These are phyloP conservation scores for Pseudogymnoascus sp. DNA, from an alignment of 2,329 filamentous ascomycete species.

Conservation along the genomic window DNA sequence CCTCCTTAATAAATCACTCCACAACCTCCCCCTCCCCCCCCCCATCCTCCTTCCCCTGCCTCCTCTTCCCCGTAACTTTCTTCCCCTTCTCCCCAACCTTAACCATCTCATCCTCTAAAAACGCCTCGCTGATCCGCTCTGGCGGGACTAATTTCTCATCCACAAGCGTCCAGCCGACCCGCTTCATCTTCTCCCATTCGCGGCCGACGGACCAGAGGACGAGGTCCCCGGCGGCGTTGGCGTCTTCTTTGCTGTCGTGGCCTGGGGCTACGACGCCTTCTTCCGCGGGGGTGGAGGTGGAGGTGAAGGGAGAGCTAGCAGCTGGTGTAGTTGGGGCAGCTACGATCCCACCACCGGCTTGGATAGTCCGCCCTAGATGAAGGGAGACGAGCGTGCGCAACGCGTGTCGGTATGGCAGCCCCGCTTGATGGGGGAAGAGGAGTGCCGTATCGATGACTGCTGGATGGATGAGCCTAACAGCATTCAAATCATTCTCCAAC, in stretches of 20 bases:
- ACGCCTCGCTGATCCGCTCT: background rate
- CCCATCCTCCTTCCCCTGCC: background rate
- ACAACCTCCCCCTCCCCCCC: background rate
- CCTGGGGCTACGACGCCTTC: constrained; percentile 28
- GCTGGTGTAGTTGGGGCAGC: constrained; percentile 21
- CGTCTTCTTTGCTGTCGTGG: constrained; percentile 90
- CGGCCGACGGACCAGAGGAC: constrained; percentile 63
- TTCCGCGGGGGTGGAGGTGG: background rate
- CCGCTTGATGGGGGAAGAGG: constrained; percentile 69
- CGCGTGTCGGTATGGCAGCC: constrained; percentile 68
- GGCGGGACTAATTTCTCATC: constrained; percentile 34
- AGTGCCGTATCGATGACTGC: constrained; percentile 79
- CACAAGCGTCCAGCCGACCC: constrained; percentile 57
- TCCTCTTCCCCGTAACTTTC: background rate
- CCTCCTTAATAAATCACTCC: background rate
- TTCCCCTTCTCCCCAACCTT: background rate
- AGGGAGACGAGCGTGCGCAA: constrained; percentile 66
- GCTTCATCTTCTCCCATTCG: constrained; percentile 60
- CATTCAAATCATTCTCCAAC: constrained; percentile 91
- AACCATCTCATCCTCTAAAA: background rate
- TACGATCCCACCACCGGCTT: constrained; percentile 49
- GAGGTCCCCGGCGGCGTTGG: constrained; percentile 78
- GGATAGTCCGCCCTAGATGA: constrained; percentile 70
- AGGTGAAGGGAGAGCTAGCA: background rate
- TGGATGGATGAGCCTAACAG: constrained; percentile 74